phyloP scores from a whole-genome alignment of 1,284 basidiomycete genomes.

The Ustilago sp. region DNA sequence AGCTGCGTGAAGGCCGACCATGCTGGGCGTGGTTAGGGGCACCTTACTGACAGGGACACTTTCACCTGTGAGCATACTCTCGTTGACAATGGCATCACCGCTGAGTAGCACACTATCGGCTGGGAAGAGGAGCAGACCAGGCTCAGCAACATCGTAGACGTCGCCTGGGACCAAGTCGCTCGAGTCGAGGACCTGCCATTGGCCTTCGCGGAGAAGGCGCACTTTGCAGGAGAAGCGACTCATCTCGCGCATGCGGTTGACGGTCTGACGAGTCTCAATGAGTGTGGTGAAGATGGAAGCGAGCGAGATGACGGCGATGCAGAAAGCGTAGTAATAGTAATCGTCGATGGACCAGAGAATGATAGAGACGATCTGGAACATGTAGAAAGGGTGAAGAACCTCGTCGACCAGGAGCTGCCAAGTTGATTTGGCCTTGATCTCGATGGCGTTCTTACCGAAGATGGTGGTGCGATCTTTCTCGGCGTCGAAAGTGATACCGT shows the following conservation, averaged over 20 bases:
- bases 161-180: slow-evolving; percentile 90
- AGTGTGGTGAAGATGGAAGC: slow-evolving; percentile 88
- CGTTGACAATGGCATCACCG: slow-evolving; percentile 97
- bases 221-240: slow-evolving; percentile 88
- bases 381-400: slow-evolving; percentile 68
- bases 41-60: slow-evolving; percentile 91
- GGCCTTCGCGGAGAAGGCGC: slow-evolving; percentile 78
- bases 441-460: slow-evolving; percentile 89
- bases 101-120: slow-evolving; percentile 92
- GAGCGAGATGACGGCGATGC: slow-evolving; percentile 91
- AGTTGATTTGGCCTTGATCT: slow-evolving; percentile 88
- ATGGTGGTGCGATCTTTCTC: slow-evolving; percentile 72
- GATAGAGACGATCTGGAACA: slow-evolving; percentile 97
- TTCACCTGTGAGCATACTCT: slow-evolving; percentile 97
- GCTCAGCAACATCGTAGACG: slow-evolving; percentile 85
- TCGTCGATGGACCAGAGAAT: slow-evolving; percentile 93
- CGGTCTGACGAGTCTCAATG: slow-evolving; percentile 88
- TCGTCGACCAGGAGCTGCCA: slow-evolving; percentile 85
- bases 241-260: slow-evolving; percentile 95
- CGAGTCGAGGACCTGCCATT: slow-evolving; percentile 75
- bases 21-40: slow-evolving; percentile 72
- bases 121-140: slow-evolving; percentile 82
- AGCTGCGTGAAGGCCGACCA: slow-evolving; percentile 53
- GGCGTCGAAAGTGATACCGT: slow-evolving; percentile 57
- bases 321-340: slow-evolving; percentile 94